Conservation (phyloP, 2,329 filamentous ascomycete species). For the Thermoascus crustaceus region DNA sequence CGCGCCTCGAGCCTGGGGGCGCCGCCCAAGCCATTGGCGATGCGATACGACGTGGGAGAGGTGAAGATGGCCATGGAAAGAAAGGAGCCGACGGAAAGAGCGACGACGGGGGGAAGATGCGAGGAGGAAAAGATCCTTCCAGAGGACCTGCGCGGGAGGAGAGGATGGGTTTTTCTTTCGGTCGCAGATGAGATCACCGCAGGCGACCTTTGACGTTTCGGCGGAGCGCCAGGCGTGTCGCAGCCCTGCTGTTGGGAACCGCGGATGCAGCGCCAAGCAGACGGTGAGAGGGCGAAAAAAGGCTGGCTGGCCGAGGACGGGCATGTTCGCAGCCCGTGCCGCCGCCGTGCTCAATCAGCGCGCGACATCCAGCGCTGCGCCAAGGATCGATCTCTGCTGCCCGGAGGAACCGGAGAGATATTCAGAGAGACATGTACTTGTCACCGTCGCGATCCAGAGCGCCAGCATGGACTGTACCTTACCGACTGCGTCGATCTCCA, state of each 20-base stretch:
- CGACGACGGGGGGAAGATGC: not conserved
- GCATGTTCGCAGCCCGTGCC: no score
- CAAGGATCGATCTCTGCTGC: no score
- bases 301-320: no score
- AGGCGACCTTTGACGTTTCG: slow-evolving; percentile 2
- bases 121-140: not conserved
- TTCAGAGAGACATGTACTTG: no score
- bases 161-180: not conserved
- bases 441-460: no score
- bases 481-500: no score
- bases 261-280: not conserved
- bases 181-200: not conserved
- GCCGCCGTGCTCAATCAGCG: no score
- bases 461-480: no score
- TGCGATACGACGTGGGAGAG: slow-evolving; percentile 41
- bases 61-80: slow-evolving; percentile 38
- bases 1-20: slow-evolving; percentile 5
- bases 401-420: no score
- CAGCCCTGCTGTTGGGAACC: not conserved
- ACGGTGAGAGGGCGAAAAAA: no score
- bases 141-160: not conserved
- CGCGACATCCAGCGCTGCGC: no score
- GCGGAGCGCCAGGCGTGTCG: not conserved
- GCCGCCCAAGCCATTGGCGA: slow-evolving; percentile 25
- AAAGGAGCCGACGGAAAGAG: not conserved